Percentiles rank a stretch among this genome's conserved stretches.
phyloP scores from a whole-genome alignment of 495 filamentous ascomycete species.

The Umbilicaria muhlenbergii region DNA sequence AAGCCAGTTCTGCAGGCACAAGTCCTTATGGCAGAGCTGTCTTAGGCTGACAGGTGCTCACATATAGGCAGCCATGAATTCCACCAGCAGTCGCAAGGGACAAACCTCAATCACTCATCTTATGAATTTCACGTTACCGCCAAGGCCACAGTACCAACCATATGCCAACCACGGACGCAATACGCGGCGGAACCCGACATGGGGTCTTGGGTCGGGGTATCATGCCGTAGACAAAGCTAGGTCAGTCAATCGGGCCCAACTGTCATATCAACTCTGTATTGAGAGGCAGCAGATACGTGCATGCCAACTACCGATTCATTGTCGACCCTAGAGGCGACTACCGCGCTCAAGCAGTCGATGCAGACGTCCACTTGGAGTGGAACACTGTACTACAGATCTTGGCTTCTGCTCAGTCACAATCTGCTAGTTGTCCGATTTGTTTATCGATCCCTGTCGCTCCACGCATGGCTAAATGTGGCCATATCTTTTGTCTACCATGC shows the following conservation, averaged over 20 bases:
- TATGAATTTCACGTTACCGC: constrained; percentile 78
- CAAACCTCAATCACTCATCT: constrained; percentile 95
- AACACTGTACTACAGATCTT: constrained; percentile 78
- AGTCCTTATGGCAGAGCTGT: background rate
- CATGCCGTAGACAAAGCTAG: constrained; percentile 84
- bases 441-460: constrained; percentile 81
- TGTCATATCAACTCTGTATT: background rate
- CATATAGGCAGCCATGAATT: constrained; percentile 58
- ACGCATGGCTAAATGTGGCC: constrained; percentile 93
- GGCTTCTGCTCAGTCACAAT: constrained; percentile 77
- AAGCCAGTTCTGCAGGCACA: constrained; percentile 17
- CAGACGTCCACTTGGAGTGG: constrained; percentile 88
- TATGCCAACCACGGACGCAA: constrained; percentile 34
- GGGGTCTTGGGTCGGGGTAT: constrained; percentile 80
- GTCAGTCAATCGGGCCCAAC: constrained; percentile 21
- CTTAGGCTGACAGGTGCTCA: constrained; percentile 12
- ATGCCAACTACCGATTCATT: constrained; percentile 95
- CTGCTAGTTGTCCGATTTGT: constrained; percentile 83
- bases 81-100: constrained; percentile 70
- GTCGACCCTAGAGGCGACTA: constrained; percentile 75
- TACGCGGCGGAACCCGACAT: constrained; percentile 53
- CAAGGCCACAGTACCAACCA: constrained; percentile 52
- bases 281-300: constrained; percentile 51
- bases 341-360: constrained; percentile 61
- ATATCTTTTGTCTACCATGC: constrained; percentile 93